phyloP scores from a whole-genome alignment of 169 alveolate species.

The Eimeria maxima region DNA sequence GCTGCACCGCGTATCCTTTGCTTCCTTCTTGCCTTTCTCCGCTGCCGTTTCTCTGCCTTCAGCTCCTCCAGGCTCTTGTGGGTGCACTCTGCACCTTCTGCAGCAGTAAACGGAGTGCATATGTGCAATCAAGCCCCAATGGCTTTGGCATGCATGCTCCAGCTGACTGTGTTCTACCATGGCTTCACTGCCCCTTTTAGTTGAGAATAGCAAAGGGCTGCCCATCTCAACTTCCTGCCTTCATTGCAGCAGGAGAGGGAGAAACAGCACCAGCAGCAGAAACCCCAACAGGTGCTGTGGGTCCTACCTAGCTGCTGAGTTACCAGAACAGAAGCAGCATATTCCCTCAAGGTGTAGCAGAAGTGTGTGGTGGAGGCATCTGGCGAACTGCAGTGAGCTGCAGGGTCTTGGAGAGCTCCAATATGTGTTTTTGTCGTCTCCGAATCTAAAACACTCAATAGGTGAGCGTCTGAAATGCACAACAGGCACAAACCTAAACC shows the following conservation, averaged over 20 bases:
- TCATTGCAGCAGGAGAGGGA: too few species aligned
- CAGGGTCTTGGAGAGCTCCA: conserved; percentile 48
- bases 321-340: conserved; percentile 28
- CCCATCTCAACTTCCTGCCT: too few species aligned
- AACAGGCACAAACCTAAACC: not conserved
- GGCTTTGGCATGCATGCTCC: too few species aligned
- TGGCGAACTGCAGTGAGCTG: not conserved
- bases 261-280: too few species aligned
- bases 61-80: not conserved
- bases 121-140: too few species aligned
- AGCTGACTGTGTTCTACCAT: too few species aligned
- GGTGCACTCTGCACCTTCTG: conserved; percentile 19
- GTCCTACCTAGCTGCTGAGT: conserved; percentile 5
- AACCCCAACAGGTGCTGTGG: too few species aligned
- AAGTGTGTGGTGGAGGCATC: not conserved
- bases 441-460: not conserved
- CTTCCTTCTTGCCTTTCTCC: not conserved
- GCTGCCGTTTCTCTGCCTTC: not conserved
- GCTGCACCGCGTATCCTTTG: not conserved
- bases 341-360: conserved; percentile 30
- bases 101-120: not conserved
- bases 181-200: too few species aligned
- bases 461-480: not conserved
- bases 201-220: too few species aligned
- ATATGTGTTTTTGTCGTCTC: not conserved